Evolutionary conservation across 768 basidiomycete species (phyloP), one percentile per base, ranked within the genome.

Genomic region (Phlebiopsis gigantea): DNA sequence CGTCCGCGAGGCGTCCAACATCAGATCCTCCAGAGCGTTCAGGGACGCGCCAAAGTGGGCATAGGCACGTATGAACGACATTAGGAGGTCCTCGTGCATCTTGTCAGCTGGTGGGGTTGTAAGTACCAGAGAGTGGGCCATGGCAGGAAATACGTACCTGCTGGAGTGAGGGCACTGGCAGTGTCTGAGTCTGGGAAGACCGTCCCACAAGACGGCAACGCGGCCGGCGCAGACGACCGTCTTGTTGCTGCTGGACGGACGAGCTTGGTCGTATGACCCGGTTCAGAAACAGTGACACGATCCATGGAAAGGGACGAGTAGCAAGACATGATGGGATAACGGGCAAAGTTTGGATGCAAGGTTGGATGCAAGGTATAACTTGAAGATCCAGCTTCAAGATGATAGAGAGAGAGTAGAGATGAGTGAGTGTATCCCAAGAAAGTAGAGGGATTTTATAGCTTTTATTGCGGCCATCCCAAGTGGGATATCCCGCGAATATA

Each of bases 11-110:
- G 30, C 43, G 24, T 22, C 43, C 6, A 44, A 25, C 19, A 51
- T 24, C 15, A 39, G 19, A 2, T 44, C 28, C 50, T 57, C 56
- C 3, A 57, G 28, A 24, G 14, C 22, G 28, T 51, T 34, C 17
- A 57, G 49, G 21, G 41, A n/a, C 19, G 49, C 56, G 42, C 56
- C 49, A 21, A 44, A 44, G 30, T 49, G 39, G 1, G 31, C 39
- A 29, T 44, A 29, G n/a, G 49, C 25, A 15, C 31, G 34, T 19
- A 46, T 24, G 25, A 57, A 22, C 15, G 42, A 25, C 28, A 57
- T 31, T 22, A 52, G 49, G 42, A 51, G 30, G 30, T 51, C 48
- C 31, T 34, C 49, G 17, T 49, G 48, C 21, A 26, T 26, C 3
- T 17, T n/a, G 26, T 57, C 56, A 21, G 56, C 56, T 57, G 56